phyloP scores from a whole-genome alignment of 805 yeast species.

The Suhomyces xylopsoci region DNA sequence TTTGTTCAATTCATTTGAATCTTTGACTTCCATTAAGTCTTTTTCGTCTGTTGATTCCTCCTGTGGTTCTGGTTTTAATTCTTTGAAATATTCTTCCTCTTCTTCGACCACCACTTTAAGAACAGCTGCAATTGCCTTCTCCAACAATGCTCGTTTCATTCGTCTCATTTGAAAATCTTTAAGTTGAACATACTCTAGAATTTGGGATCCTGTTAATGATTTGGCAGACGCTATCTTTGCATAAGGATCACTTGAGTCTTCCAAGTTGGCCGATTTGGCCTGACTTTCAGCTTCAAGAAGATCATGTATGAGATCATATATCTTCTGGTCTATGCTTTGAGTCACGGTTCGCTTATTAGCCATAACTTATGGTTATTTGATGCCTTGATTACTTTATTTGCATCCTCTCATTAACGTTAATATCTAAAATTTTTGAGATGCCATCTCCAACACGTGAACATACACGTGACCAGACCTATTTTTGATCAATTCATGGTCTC shows the following conservation, averaged over 20 bases:
- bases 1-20: conserved; percentile 70
- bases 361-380: conserved; percentile 2
- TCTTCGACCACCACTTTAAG: conserved; percentile 54
- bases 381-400: not conserved
- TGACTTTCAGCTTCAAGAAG: conserved; percentile 59
- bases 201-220: conserved; percentile 51
- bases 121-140: conserved; percentile 61
- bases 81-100: conserved; percentile 55
- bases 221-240: conserved; percentile 56
- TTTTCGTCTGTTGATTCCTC: conserved; percentile 38
- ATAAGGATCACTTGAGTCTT: conserved; percentile 38
- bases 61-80: conserved; percentile 8
- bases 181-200: conserved; percentile 56
- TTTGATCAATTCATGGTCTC: not conserved
- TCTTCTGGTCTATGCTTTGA: conserved; percentile 48
- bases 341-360: conserved; percentile 10
- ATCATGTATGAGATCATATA: conserved; percentile 52
- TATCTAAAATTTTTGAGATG: not conserved
- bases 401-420: not conserved
- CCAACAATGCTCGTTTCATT: conserved; percentile 61
- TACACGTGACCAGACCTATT: not conserved
- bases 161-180: conserved; percentile 68
- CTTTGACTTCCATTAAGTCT: conserved; percentile 62
- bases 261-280: conserved; percentile 50
- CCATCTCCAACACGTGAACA: not conserved